Base-by-base conservation (phyloP, 176 grass and related monocot species). In the Tillandsia leiboldiana region DNA sequence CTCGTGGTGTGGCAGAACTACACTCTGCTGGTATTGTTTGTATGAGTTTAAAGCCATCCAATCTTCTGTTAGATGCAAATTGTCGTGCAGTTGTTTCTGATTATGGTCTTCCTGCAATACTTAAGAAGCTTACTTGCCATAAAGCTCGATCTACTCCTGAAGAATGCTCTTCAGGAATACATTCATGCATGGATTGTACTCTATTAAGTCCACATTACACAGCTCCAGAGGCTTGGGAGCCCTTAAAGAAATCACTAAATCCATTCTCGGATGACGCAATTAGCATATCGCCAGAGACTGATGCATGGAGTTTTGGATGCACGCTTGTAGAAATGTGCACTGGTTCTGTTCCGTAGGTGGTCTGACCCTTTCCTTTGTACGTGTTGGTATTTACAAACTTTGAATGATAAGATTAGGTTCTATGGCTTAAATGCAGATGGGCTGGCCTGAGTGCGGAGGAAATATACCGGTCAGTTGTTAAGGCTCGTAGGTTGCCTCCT, bases 261-360 rank as follows among this genome's bases (percentile, higher is more conserved):
- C 70, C 85, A 69, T 92, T 93, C 75, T 85, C 82, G 84, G 94
- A 97, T 49, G 81, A 88, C 79, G 86, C 81, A 73, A 86, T 87
- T 68, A 89, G 82, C 54, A 86, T 99, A 82, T 90, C 80, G 49
- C 74, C 89, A 57, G 87, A 99, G 78, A 90, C 89, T 67, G 95
- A 94, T 88, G 95, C 95, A 82, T 99, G 95, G 95, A 99, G 95
- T 86, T 99, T 99, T 24, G 95, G 90, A 47, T 99, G 95, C 64
- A 88, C 95, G 56, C 87, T 99, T 85, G 95, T 99, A 75, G 95
- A 99, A 81, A 99, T 99, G 95, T 99, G 95, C 76, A 99, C 95
- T 90, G 95, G 95, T 64, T 91, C 95, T 79, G 82, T 93, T 53
- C 95, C 95, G 95, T 99, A 88, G 88, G 95, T 99, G 76, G 53